Evolutionary conservation across 495 filamentous ascomycete genomes (phyloP).

Genomic region (Aspergillus egyptiacus): DNA sequence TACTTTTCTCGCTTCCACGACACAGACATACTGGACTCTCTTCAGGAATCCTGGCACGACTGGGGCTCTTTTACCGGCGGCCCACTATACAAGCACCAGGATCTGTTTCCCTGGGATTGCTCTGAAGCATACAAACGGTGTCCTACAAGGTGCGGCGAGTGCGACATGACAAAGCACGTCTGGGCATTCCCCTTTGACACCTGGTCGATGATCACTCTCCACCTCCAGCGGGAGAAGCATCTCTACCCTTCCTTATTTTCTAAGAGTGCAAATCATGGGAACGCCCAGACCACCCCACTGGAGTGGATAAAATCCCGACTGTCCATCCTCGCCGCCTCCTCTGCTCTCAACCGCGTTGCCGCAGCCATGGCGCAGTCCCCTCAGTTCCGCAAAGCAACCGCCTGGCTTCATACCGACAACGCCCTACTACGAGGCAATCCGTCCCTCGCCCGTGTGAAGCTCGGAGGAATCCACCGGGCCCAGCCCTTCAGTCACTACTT

Average conservation of each 20-base stretch:
- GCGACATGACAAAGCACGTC: constrained; percentile 38
- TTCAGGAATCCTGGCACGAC: constrained; percentile 39
- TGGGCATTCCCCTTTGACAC: constrained; percentile 43
- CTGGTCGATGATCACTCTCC: constrained; percentile 32
- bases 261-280: too few relatives aligned
- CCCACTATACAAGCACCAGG: constrained; percentile 29
- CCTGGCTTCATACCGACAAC: constrained; percentile 13
- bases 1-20: constrained; percentile 29
- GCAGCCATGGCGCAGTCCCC: constrained; percentile 28
- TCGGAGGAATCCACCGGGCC: constrained; percentile 40
- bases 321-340: constrained; percentile 25
- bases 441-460: constrained; percentile 24
- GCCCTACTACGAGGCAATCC: constrained; percentile 12
- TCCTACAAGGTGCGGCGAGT: constrained; percentile 28
- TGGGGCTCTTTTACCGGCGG: constrained; percentile 34
- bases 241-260: constrained; percentile 21
- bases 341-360: constrained; percentile 24
- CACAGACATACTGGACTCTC: constrained; percentile 36
- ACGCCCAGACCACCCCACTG: constrained; percentile 20
- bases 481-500: constrained; percentile 37
- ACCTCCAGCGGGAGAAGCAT: constrained; percentile 26
- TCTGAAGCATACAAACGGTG: constrained; percentile 37
- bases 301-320: constrained; percentile 24
- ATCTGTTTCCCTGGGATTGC: constrained; percentile 43
- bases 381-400: constrained; percentile 11